A percentile compares a stretch with the other conserved stretches of the same genome.
Conservation (phyloP, 495 filamentous ascomycete species). For the Beverwykella pulmonaria region DNA sequence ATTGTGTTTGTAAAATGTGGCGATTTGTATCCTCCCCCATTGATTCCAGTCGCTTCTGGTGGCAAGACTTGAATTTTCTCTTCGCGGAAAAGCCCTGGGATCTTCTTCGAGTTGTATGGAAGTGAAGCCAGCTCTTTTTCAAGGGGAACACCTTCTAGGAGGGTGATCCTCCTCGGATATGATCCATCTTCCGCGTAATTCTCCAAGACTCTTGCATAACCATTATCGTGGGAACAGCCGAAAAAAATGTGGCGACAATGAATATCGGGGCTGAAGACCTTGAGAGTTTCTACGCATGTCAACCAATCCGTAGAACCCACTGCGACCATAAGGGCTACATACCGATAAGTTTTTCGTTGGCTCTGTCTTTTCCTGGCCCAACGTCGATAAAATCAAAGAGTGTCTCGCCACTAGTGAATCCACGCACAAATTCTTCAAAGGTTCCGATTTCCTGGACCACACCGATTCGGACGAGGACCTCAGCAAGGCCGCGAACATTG, state of each 20-base stretch:
- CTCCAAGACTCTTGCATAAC: conserved; percentile 71
- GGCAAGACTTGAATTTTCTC: conserved; percentile 55
- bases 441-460: conserved; percentile 55
- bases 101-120: conserved; percentile 61
- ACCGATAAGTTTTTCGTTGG: conserved; percentile 77
- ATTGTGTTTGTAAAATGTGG: background rate
- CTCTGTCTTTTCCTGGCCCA: conserved; percentile 67
- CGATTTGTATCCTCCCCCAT: background rate
- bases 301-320: background rate
- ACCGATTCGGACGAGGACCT: conserved; percentile 61
- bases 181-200: conserved; percentile 59
- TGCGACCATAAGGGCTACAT: conserved; percentile 36
- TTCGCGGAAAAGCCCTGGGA: conserved; percentile 68
- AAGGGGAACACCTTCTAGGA: conserved; percentile 75
- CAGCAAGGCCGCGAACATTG: conserved; percentile 66
- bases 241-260: conserved; percentile 83
- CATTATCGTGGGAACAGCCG: conserved; percentile 75
- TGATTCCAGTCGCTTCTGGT: background rate
- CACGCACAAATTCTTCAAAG: conserved; percentile 70
- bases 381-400: conserved; percentile 78
- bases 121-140: conserved; percentile 63
- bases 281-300: conserved; percentile 63
- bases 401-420: conserved; percentile 72
- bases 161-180: conserved; percentile 62
- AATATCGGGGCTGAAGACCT: conserved; percentile 65